Evolutionary conservation across 805 yeast genomes (phyloP), one percentile per base, ranked within the genome.

Genomic region (Wickerhamiella dianesei): DNA sequence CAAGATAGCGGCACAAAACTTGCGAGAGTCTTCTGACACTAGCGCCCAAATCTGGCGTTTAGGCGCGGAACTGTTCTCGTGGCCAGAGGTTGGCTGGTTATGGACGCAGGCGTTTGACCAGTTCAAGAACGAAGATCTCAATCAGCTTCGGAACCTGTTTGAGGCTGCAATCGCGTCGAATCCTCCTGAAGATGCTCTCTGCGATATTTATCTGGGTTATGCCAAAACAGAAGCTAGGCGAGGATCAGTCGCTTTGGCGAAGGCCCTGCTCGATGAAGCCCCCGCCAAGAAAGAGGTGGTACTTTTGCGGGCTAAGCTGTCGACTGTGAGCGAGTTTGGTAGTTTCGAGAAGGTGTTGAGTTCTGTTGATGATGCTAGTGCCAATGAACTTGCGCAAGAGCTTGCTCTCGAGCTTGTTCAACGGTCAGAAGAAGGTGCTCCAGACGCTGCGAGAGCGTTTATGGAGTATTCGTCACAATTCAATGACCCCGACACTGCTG

Each of bases 151-250:
- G 9, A 25, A 25, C 12, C 32, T 25, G 32, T 25, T 25, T 12
- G 32, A 25, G 32, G 32, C 12, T 25, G 32, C 32, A 25, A 25
- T 25, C 12, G 6, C 32, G 12, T 25, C 32, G 32, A 12, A 12
- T 12, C 32, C 32, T 6, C 32, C 32, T 6, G 32, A 25, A 25
- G 12, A 62, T 9, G 56, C 55, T 3, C 63, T 85, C 4, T 73
- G 79, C 0, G 62, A 71, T 16, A 55, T 88, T 6, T 88, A 96
- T 96, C 65, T 74, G 3, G 63, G 69, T 2, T 87, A 83, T 60
- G 82, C 94, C 0, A 60, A 65, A 25, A 60, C 81, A 2, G 87
- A 84, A 63, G 63, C 66, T 25, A 25, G 12, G 32, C 6, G 32
- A 25, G 32, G 32, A 12, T 25, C 32, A 6, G 6, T 25, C 6